phyloP scores from a whole-genome alignment of 2,329 filamentous ascomycete species.

The Nannizzia gypsea region DNA sequence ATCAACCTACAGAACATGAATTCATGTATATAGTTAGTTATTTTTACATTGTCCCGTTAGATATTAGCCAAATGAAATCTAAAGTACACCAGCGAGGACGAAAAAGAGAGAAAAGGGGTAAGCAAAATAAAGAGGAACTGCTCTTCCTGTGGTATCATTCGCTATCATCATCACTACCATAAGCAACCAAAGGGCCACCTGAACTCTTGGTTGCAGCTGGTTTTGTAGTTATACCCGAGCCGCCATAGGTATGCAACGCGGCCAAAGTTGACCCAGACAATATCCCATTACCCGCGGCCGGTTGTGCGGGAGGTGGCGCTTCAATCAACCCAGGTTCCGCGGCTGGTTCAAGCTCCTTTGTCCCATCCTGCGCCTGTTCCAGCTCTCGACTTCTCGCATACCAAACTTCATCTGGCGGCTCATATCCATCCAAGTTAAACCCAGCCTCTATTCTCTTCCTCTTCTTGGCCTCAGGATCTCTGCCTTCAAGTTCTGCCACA shows the following conservation, averaged over 20 bases:
- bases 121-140: background rate
- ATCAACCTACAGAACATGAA: constrained; percentile 15
- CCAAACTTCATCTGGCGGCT: constrained; percentile 88
- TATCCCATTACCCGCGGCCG: constrained; percentile 46
- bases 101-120: background rate
- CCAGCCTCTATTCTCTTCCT: constrained; percentile 77
- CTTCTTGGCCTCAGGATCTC: constrained; percentile 76
- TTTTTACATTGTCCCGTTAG: background rate
- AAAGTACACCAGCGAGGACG: background rate
- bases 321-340: constrained; percentile 38
- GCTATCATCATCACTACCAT: constrained; percentile 80
- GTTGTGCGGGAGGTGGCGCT: constrained; percentile 24
- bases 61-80: constrained; percentile 1
- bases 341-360: constrained; percentile 45
- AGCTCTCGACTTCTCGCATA: constrained; percentile 67
- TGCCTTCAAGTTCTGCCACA: constrained; percentile 84
- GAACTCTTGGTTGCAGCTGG: constrained; percentile 26
- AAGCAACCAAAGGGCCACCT: constrained; percentile 68
- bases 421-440: constrained; percentile 82
- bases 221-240: constrained; percentile 33
- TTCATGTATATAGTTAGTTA: constrained; percentile 7
- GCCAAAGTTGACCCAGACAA: constrained; percentile 73
- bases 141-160: constrained; percentile 30
- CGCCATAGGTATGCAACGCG: constrained; percentile 52
- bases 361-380: constrained; percentile 46